Conservation (phyloP, 495 filamentous ascomycete species). For the Jackrogersella minutella region DNA sequence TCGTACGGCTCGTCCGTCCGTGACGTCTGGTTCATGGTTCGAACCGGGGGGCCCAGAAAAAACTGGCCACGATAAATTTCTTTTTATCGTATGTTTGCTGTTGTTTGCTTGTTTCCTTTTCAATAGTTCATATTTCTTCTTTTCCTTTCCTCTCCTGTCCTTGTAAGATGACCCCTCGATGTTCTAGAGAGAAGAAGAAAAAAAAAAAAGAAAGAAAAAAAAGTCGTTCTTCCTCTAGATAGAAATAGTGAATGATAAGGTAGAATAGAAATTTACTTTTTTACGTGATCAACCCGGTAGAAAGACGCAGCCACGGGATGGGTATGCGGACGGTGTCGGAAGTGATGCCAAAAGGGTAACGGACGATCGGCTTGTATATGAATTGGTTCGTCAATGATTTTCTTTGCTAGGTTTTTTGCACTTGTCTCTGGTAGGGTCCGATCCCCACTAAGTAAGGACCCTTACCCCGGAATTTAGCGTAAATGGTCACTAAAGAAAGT, state of each 20-base stretch:
- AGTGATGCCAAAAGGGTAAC: slow-evolving; percentile 16
- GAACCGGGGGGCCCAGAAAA: slow-evolving; percentile 11
- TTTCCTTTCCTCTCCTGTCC: too few species aligned
- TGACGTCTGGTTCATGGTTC: slow-evolving; percentile 65
- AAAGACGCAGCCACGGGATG: not conserved
- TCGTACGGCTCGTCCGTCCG: slow-evolving; percentile 59
- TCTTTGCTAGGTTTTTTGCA: not conserved
- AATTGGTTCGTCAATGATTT: slow-evolving; percentile 29
- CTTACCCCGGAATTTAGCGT: slow-evolving; percentile 36
- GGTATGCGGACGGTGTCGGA: slow-evolving; percentile 15
- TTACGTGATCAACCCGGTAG: not conserved
- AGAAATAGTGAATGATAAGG: slow-evolving; percentile 9
- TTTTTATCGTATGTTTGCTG: slow-evolving; percentile 12
- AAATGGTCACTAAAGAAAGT: slow-evolving; percentile 5
- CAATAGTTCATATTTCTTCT: not conserved
- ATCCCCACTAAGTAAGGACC: slow-evolving; percentile 6
- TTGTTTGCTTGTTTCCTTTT: not conserved
- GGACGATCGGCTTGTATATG: slow-evolving; percentile 3
- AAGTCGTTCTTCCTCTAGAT: not conserved
- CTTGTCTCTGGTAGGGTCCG: not conserved
- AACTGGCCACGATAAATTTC: slow-evolving; percentile 7
- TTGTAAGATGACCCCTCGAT: not conserved
- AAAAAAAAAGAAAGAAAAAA: not conserved
- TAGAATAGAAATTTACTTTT: not conserved
- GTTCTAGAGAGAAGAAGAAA: not conserved